Evolutionary conservation across 2,329 filamentous ascomycete genomes (phyloP).

Genomic region (Aotearoamyces nothofagi): DNA sequence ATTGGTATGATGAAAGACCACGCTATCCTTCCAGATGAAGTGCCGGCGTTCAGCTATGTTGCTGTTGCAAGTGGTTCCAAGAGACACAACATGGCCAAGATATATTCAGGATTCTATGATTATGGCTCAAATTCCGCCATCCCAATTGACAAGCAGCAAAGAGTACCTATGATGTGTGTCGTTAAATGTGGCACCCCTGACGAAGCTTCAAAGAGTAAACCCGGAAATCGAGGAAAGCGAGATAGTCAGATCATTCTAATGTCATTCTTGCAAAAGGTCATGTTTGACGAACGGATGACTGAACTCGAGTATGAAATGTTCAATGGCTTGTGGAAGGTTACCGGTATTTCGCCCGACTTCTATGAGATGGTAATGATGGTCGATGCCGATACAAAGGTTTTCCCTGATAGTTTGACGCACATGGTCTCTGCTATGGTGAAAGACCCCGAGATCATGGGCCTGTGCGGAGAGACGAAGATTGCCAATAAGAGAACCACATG

Average conservation of each 20-base stretch:
- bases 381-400: conserved; percentile 97
- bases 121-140: conserved; percentile 74
- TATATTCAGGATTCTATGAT: conserved; percentile 96
- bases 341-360: conserved; percentile 93
- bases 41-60: conserved; percentile 86
- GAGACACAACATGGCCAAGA: conserved; percentile 98
- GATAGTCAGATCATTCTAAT: conserved; percentile 98
- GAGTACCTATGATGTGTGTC: conserved; percentile 92
- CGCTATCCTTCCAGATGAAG: conserved; percentile 63
- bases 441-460: conserved; percentile 96
- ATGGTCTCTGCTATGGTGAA: conserved; percentile 99
- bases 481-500: conserved; percentile 92
- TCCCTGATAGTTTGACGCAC: conserved; percentile 94
- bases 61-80: conserved; percentile 92
- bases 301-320: conserved; percentile 99
- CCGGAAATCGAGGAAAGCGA: conserved; percentile 94
- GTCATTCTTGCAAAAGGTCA: conserved; percentile 99
- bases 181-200: conserved; percentile 93
- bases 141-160: conserved; percentile 76
- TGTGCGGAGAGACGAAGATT: conserved; percentile 98
- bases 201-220: conserved; percentile 68
- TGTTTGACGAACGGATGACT: conserved; percentile 99
- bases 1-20: conserved; percentile 92
- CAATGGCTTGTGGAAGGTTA: conserved; percentile 97
- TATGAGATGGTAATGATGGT: conserved; percentile 99